Evolutionary conservation across 2,329 filamentous ascomycete species (phyloP), one percentile per base, ranked within the genome.

Genomic region (Fusarium torulosum): DNA sequence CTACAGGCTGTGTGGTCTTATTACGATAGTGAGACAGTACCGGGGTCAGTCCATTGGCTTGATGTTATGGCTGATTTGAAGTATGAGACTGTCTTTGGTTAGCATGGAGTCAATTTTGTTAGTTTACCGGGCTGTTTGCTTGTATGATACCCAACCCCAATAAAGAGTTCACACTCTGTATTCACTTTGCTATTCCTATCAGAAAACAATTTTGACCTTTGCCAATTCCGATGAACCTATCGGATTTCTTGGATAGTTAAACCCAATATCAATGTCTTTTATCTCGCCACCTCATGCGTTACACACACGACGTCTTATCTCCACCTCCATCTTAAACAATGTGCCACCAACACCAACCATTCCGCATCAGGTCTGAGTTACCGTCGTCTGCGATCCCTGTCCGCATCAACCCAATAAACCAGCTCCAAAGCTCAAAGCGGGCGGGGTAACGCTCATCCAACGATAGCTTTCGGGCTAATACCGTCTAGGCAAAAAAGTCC

Each of bases 31-130:
- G 65, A 69, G 52, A 53, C 37, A 40, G 52, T 61, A 10, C 55
- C 60, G 8, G 55, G 54, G 7, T 62, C 52, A 4, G 29, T 69
- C 14, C 56, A 66, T 50, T 58, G 61, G 52, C 52, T 66, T 11
- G 55, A 66, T 53, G 47, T 66, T 17, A 66, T 68, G 52, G 56
- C 46, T 41, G 66, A 69, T 25, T 33, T 52, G 20, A 63, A 57
- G 47, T 58, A 62, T 19, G 65, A 69, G 61, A 68, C 61, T 63
- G 66, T 69, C 23, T 62, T 69, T 62, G 60, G 51, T 19, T 67
- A 49, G 61, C 21, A 43, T 31, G 17, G 20, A 21, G 33, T 38
- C 45, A 20, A 52, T 21, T 43, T 41, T 6, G n/a, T 13, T 4
- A 20, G 14, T 7, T 14, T 33, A n/a, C 41, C 29, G 13, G 29